These are phyloP conservation scores for Blumeria graminis DNA, from an alignment of 2,329 filamentous ascomycete species.

Conservation along the genomic window DNA sequence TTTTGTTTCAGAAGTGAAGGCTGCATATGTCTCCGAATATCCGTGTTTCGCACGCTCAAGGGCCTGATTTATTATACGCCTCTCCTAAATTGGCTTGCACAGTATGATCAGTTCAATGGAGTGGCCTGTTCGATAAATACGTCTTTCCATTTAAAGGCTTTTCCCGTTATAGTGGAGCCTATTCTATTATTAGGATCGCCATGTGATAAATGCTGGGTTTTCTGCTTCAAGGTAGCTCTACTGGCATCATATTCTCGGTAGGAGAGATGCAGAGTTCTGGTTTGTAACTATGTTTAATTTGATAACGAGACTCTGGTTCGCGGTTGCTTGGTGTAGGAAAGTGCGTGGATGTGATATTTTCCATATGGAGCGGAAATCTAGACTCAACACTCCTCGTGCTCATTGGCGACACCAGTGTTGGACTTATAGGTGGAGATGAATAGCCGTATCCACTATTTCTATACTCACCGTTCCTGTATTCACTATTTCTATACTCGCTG, in stretches of 20 bases:
- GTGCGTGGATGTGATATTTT: background rate
- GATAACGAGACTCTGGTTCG: background rate
- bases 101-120: no score
- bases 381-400: background rate
- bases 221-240: background rate
- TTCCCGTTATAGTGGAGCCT: no score
- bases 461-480: constrained; percentile 1
- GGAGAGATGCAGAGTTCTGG: background rate
- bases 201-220: no score
- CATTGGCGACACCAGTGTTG: background rate
- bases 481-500: no score
- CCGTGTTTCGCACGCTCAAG: no score
- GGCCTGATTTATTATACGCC: no score
- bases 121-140: no score
- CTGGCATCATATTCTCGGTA: background rate
- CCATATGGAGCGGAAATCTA: background rate
- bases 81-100: no score
- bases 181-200: no score
- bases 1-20: no score
- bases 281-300: background rate
- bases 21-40: no score
- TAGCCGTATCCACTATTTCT: background rate
- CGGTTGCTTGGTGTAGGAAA: background rate
- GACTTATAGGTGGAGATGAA: constrained; percentile 1
- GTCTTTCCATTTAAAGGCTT: no score